These are phyloP conservation scores for Coelastrella sp. DNA, from an alignment of 139 green algal genomes.

Conservation along the genomic window DNA sequence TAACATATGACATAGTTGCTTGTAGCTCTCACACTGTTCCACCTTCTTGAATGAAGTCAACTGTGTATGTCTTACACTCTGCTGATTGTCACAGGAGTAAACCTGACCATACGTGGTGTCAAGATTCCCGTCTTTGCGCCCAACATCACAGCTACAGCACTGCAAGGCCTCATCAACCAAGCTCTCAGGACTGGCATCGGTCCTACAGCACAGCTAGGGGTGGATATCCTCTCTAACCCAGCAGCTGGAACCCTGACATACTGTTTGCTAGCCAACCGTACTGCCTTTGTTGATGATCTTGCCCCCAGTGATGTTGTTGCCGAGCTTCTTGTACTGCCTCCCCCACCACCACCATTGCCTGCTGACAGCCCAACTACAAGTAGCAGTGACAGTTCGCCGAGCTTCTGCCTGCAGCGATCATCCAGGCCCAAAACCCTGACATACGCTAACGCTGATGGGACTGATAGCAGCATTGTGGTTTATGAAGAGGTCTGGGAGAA, in stretches of 20 bases:
- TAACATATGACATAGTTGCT: too few species aligned
- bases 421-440: background rate
- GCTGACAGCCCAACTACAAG: too few species aligned
- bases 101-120: background rate
- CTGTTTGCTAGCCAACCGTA: slow-evolving; percentile 19
- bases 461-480: background rate
- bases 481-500: slow-evolving; percentile 18
- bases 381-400: background rate
- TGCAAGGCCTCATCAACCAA: background rate
- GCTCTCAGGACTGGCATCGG: background rate
- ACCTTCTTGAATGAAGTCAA: too few species aligned
- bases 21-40: too few species aligned
- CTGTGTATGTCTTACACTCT: too few species aligned
- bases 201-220: background rate
- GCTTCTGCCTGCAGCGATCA: background rate
- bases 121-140: background rate
- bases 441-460: background rate
- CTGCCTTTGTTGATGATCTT: slow-evolving; percentile 20
- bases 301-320: background rate
- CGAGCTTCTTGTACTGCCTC: background rate
- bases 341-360: too few species aligned
- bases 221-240: background rate
- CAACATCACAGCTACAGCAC: background rate
- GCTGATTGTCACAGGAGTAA: background rate
- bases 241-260: background rate